Percentiles rank a stretch among this genome's conserved stretches.
Evolutionary conservation across 2,329 filamentous ascomycete species (phyloP).

Genomic region (Pestalotiopsis fici): DNA sequence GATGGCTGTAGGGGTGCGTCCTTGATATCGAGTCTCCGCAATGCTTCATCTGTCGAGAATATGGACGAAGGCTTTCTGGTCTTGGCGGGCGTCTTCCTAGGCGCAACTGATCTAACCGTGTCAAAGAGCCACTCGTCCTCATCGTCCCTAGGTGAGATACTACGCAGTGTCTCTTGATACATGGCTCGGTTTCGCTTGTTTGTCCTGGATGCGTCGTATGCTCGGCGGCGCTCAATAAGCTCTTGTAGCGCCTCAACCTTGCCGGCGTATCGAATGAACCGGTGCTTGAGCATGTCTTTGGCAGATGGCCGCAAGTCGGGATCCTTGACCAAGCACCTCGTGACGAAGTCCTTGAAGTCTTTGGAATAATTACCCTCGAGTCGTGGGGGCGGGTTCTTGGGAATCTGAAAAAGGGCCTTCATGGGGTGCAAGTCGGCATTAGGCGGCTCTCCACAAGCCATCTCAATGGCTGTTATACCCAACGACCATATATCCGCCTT

Average conservation of each 20-base stretch:
- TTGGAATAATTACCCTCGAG: constrained; percentile 85
- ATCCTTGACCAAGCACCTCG: constrained; percentile 89
- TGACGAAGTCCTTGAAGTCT: constrained; percentile 93
- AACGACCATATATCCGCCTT: constrained; percentile 94
- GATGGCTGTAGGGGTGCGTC: constrained; percentile 60
- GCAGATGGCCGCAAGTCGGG: constrained; percentile 82
- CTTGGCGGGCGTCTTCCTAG: constrained; percentile 55
- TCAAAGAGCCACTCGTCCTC: constrained; percentile 95
- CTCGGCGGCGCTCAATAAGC: constrained; percentile 78
- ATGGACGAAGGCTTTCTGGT: constrained; percentile 59
- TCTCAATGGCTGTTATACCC: constrained; percentile 88
- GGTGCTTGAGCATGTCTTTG: constrained; percentile 83
- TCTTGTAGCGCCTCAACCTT: constrained; percentile 88
- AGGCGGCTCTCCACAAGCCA: constrained; percentile 87
- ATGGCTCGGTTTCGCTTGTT: constrained; percentile 74
- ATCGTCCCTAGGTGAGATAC: constrained; percentile 65
- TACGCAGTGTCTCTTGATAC: constrained; percentile 89
- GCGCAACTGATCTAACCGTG: constrained; percentile 76
- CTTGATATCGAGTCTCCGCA: constrained; percentile 62
- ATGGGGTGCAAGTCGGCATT: constrained; percentile 85
- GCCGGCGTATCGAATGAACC: constrained; percentile 84
- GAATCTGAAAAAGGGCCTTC: constrained; percentile 91
- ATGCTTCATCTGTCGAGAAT: constrained; percentile 59
- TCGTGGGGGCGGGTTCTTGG: constrained; percentile 81
- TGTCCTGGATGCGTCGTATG: constrained; percentile 75